Evolutionary conservation across 331 rosid species (phyloP), one percentile per base, ranked within the genome.

Genomic region (Quercus phellos): DNA sequence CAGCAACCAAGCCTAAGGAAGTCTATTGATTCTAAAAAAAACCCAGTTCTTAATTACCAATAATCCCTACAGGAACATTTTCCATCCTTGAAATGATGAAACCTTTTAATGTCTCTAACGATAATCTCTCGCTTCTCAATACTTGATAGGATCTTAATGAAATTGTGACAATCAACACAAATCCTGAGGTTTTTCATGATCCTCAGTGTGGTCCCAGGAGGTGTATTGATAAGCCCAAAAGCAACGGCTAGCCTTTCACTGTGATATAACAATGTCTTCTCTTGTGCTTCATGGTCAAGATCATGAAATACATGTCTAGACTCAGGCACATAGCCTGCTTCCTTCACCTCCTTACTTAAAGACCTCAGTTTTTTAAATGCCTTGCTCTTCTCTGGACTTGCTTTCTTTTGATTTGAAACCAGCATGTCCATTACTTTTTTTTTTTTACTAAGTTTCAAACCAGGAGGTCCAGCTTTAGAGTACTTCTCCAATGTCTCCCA

Each of bases 11-110:
- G 53, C 53, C 17, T 46, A 46, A 46, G 53, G 53, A 46, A 12
- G 4, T 46, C 53, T 12, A 46, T 46, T 46, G 4, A 46, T 46
- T 46, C 17, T 46, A 46, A 46, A 46, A 46, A 46, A 11, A 46
- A 46, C 16, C 16, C 53, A 3, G 53, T 46, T 46, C 29, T 19
- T 55, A 17, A 21, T 55, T 17, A 55, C 68, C 77, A 73, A 29
- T 30, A 55, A 32, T 72, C 64, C 24, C 53, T 11, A 8, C 68
- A 73, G 13, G 77, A 55, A 73, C 68, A 73, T 27, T 29, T 73
- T 9, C 77, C 68, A 21, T 55, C 61, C 55, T 74, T 74, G 69
- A 74, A 74, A 58, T 56, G 77, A n/a, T 56, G 77, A 56, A 55
- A 74, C 5, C 77, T 55, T 35, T 74, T 56, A 46, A 61, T 75